Evolutionary conservation across 2,329 filamentous ascomycete genomes (phyloP).

Genomic region (Emmonsiellopsis sp.): DNA sequence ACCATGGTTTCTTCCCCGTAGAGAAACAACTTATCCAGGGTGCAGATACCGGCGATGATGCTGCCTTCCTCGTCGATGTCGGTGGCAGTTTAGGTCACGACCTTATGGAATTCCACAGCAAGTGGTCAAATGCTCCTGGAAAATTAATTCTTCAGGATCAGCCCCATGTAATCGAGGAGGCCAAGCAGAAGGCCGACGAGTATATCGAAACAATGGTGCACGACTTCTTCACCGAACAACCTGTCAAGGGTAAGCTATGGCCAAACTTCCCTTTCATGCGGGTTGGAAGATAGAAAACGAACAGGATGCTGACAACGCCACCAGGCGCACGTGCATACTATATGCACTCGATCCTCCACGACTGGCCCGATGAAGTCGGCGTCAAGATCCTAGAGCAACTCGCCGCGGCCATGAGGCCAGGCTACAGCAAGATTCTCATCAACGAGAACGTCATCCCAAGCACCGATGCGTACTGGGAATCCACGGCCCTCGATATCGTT

Average conservation of each 20-base stretch:
- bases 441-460: conserved; percentile 33
- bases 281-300: background rate
- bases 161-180: conserved; percentile 26
- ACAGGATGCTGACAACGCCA: conserved; percentile 3
- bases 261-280: background rate
- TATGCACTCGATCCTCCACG: conserved; percentile 28
- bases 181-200: conserved; percentile 7
- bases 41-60: conserved; percentile 8
- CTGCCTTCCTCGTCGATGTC: conserved; percentile 31
- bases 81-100: conserved; percentile 37
- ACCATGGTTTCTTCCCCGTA: conserved; percentile 3
- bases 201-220: conserved; percentile 29
- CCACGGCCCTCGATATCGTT: conserved; percentile 25
- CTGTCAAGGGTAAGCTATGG: conserved; percentile 29
- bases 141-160: conserved; percentile 43
- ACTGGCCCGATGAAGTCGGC: conserved; percentile 26
- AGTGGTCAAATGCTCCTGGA: conserved; percentile 31
- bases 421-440: conserved; percentile 33
- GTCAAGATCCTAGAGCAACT: conserved; percentile 23
- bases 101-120: conserved; percentile 27
- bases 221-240: conserved; percentile 41
- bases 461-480: conserved; percentile 17
- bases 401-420: conserved; percentile 16
- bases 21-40: background rate
- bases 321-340: conserved; percentile 30